These are phyloP conservation scores for Suillus subalutaceus DNA, from an alignment of 768 basidiomycete genomes.

Conservation along the genomic window DNA sequence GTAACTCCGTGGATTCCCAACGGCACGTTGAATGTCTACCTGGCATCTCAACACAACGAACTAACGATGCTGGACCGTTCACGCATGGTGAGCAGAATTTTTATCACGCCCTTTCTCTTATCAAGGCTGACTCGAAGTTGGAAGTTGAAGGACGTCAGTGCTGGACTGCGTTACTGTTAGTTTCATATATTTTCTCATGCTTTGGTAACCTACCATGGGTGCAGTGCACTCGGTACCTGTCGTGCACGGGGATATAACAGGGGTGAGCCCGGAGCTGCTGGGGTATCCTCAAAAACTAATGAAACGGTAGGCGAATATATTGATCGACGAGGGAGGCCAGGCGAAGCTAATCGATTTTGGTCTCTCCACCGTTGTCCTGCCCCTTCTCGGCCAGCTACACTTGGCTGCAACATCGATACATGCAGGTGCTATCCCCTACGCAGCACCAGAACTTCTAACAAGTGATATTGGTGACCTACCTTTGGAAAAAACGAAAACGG, in stretches of 20 bases:
- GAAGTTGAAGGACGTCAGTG: not conserved
- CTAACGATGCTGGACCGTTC: not conserved
- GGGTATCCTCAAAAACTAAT: not conserved
- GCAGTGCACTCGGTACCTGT: not conserved
- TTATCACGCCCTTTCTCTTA: not conserved
- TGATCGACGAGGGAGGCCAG: not conserved
- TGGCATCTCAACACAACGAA: not conserved
- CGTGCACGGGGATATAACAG: constrained; percentile 1
- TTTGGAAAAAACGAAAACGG: not conserved
- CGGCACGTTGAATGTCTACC: not conserved
- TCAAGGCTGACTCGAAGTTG: not conserved
- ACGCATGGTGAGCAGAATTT: not conserved
- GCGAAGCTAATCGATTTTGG: not conserved
- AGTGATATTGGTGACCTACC: not conserved
- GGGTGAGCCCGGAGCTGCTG: not conserved
- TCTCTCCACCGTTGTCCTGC: not conserved
- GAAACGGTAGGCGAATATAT: not conserved
- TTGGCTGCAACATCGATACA: not conserved
- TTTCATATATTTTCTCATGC: not conserved
- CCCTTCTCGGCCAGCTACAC: not conserved
- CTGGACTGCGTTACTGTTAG: not conserved
- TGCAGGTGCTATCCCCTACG: constrained; percentile 1
- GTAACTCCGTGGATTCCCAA: constrained; percentile 1
- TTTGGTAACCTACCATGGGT: not conserved
- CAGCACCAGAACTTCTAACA: constrained; percentile 9